phyloP scores from a whole-genome alignment of 2,329 filamentous ascomycete genomes.

The Cercospora berteroae region DNA sequence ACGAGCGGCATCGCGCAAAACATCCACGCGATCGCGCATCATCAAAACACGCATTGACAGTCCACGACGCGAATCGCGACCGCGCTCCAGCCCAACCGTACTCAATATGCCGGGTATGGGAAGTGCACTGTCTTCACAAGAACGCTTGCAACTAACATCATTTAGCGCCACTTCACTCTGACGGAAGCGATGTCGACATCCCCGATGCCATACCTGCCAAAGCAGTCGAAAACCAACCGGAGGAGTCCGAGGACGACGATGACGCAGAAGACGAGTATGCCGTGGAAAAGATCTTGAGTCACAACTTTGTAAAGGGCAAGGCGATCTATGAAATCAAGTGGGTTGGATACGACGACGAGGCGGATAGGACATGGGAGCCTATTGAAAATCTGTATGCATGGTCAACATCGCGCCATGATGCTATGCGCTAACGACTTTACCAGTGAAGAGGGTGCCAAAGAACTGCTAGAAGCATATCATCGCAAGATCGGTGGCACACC shows the following conservation, averaged over 20 bases:
- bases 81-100: not conserved
- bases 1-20: not conserved
- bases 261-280: slow-evolving; percentile 61
- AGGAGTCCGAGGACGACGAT: slow-evolving; percentile 43
- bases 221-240: slow-evolving; percentile 24
- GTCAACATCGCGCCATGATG: not conserved
- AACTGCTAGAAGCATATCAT: slow-evolving; percentile 66
- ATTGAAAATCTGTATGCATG: slow-evolving; percentile 64
- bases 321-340: slow-evolving; percentile 73
- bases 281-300: slow-evolving; percentile 69
- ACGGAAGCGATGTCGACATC: slow-evolving; percentile 35
- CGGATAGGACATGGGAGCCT: slow-evolving; percentile 76
- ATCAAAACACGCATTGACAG: not conserved
- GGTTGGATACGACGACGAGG: slow-evolving; percentile 70
- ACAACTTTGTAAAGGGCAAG: slow-evolving; percentile 58
- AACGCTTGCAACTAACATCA: not conserved
- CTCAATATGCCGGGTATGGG: slow-evolving; percentile 6
- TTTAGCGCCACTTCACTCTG: slow-evolving; percentile 42
- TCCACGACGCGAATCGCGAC: not conserved
- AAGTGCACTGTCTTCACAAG: not conserved
- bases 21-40: not conserved
- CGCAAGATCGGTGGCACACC: slow-evolving; percentile 62
- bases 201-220: slow-evolving; percentile 34
- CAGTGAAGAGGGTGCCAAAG: slow-evolving; percentile 39
- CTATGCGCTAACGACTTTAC: not conserved